phyloP scores from a whole-genome alignment of 2,329 filamentous ascomycete genomes.

The Bipolaris zeicola region DNA sequence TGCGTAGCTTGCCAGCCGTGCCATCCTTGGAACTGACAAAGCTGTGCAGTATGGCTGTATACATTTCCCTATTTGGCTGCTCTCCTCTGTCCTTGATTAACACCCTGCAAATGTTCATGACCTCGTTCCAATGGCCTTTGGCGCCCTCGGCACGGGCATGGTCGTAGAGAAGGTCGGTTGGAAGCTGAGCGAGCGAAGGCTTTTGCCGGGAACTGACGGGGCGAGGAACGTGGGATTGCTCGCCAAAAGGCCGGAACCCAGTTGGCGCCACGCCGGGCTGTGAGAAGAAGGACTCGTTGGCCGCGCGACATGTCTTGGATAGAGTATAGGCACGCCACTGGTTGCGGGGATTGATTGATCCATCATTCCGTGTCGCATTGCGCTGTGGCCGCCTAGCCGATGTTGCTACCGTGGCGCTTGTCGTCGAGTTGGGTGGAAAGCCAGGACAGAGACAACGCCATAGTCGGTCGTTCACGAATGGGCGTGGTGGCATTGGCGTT shows the following conservation, averaged over 20 bases:
- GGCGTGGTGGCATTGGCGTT: slow-evolving; percentile 37
- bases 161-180: slow-evolving; percentile 40
- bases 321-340: slow-evolving; percentile 25
- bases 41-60: slow-evolving; percentile 74
- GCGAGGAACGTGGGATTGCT: background rate
- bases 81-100: slow-evolving; percentile 64
- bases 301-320: slow-evolving; percentile 4
- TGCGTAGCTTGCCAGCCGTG: slow-evolving; percentile 66
- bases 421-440: slow-evolving; percentile 18
- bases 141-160: slow-evolving; percentile 35
- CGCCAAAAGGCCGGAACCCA: slow-evolving; percentile 11
- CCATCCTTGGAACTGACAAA: slow-evolving; percentile 69
- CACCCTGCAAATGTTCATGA: slow-evolving; percentile 58
- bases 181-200: slow-evolving; percentile 29
- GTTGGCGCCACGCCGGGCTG: slow-evolving; percentile 2
- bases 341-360: background rate
- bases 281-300: slow-evolving; percentile 9
- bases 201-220: slow-evolving; percentile 5
- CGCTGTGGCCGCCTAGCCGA: slow-evolving; percentile 2
- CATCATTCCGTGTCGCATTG: slow-evolving; percentile 1
- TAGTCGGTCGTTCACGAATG: slow-evolving; percentile 42
- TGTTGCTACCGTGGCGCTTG: background rate
- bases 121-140: slow-evolving; percentile 32
- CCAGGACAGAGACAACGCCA: slow-evolving; percentile 45
- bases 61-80: slow-evolving; percentile 64